phyloP scores from a whole-genome alignment of 371 early-diverging fungal species.

The Pancytospora philotis region DNA sequence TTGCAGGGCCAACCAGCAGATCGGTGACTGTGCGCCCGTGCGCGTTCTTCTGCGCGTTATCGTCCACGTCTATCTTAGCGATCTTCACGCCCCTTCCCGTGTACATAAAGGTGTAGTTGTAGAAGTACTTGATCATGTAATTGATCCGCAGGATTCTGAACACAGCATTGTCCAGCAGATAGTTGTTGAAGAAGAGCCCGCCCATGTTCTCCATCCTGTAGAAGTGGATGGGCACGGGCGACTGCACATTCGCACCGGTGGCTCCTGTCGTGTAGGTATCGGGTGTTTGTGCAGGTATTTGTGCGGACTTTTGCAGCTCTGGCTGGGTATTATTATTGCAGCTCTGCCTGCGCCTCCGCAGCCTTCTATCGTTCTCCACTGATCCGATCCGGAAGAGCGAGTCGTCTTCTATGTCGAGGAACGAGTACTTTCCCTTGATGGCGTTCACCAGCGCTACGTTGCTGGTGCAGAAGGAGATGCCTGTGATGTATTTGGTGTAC shows the following conservation, averaged over 20 bases:
- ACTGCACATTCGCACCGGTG: conserved; percentile 13
- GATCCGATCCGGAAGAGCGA: background rate
- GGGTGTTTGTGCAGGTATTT: background rate
- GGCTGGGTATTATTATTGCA: background rate
- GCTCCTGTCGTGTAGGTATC: too few species aligned
- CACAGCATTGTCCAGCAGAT: conserved; percentile 35
- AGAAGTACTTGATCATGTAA: conserved; percentile 24
- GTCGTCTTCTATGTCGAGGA: conserved; percentile 33
- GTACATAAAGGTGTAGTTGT: conserved; percentile 37
- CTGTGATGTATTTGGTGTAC: conserved; percentile 1
- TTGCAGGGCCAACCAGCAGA: conserved; percentile 22
- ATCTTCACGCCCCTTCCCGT: conserved; percentile 51
- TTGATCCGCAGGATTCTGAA: conserved; percentile 38
- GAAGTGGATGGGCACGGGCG: conserved; percentile 32
- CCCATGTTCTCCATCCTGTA: conserved; percentile 39
- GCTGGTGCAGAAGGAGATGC: conserved; percentile 9
- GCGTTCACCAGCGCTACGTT: background rate
- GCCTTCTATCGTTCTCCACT: background rate
- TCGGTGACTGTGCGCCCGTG: conserved; percentile 34
- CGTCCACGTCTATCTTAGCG: conserved; percentile 43
- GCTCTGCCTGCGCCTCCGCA: background rate
- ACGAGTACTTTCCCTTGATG: background rate
- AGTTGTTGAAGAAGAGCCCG: conserved; percentile 46
- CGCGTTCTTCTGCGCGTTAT: conserved; percentile 37
- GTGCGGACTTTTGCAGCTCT: background rate